phyloP scores from a whole-genome alignment of 2,329 filamentous ascomycete genomes.

The Colletotrichum melonis region DNA sequence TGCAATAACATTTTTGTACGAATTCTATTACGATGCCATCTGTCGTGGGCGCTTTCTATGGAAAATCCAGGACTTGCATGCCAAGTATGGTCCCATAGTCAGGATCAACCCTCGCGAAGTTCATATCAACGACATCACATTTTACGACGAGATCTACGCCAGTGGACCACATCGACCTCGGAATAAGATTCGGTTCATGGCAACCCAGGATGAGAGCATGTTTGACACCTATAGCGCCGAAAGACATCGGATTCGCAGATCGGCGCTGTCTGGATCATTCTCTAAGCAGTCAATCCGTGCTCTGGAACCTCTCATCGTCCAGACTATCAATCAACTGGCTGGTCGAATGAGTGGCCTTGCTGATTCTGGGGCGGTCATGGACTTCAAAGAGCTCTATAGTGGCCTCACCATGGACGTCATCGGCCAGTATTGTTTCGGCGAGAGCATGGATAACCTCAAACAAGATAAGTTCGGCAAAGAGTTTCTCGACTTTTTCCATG shows the following conservation, averaged over 20 bases:
- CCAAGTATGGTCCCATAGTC: conserved; percentile 49
- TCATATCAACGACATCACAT: conserved; percentile 44
- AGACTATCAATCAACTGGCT: conserved; percentile 44
- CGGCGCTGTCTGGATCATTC: conserved; percentile 55
- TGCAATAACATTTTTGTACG: conserved; percentile 45
- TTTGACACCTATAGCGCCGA: conserved; percentile 51
- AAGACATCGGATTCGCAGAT: conserved; percentile 53
- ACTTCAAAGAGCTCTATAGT: conserved; percentile 38
- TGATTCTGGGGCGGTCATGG: conserved; percentile 29
- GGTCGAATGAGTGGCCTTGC: conserved; percentile 43
- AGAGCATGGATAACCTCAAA: too few relatives aligned
- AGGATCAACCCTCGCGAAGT: conserved; percentile 46
- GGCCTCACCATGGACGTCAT: conserved; percentile 49
- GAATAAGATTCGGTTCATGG: conserved; percentile 29
- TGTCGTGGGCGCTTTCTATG: conserved; percentile 45
- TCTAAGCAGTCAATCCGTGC: conserved; percentile 49
- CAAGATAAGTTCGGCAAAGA: conserved; percentile 46
- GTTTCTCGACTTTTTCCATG: conserved; percentile 40
- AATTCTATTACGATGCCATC: conserved; percentile 48
- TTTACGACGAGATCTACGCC: conserved; percentile 43
- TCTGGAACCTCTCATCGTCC: conserved; percentile 49
- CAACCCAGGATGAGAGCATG: conserved; percentile 36
- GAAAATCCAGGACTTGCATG: conserved; percentile 47
- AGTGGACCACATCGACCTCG: not conserved
- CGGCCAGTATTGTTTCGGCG: conserved; percentile 48